Percentiles rank a stretch among this genome's conserved stretches.
These are phyloP conservation scores for Plasmodium gonderi DNA, from an alignment of 169 alveolate genomes.

Conservation along the genomic window DNA sequence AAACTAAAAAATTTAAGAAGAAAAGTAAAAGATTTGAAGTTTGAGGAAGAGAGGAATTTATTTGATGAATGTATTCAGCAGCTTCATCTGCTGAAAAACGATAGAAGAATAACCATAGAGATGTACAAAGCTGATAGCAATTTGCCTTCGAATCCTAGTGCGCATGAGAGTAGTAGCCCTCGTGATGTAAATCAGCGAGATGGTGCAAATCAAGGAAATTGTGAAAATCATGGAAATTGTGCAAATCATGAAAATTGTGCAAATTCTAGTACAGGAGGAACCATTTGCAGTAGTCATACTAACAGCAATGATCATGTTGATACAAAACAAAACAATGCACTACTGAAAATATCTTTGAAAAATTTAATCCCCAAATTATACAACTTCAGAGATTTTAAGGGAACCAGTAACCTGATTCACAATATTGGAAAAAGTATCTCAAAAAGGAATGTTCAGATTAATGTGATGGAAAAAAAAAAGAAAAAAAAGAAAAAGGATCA, in stretches of 20 bases:
- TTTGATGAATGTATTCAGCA: slow-evolving; percentile 18
- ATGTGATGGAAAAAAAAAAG: not conserved
- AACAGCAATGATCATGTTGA: not conserved
- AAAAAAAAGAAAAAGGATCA: slow-evolving; percentile 28
- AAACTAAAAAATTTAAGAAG: slow-evolving; percentile 21
- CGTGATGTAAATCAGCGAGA: not conserved
- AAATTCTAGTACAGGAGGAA: not conserved
- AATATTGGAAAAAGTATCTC: slow-evolving; percentile 3
- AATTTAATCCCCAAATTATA: slow-evolving; percentile 45
- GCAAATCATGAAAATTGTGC: not conserved
- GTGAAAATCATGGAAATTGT: not conserved
- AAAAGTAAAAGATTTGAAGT: slow-evolving; percentile 16
- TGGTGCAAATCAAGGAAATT: not conserved
- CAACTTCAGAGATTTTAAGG: slow-evolving; percentile 30
- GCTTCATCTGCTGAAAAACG: slow-evolving; percentile 6
- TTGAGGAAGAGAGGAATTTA: slow-evolving; percentile 28
- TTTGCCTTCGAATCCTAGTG: not conserved
- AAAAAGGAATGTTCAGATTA: not conserved
- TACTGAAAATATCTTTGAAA: slow-evolving; percentile 19
- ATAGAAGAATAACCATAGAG: not conserved
- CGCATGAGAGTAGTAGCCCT: not conserved
- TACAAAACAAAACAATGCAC: not conserved
- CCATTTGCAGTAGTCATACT: no score
- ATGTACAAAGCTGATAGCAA: not conserved
- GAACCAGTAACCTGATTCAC: slow-evolving; percentile 15